Evolutionary conservation across 2,329 filamentous ascomycete species (phyloP).

Genomic region (Phaeosphaeria sp.): DNA sequence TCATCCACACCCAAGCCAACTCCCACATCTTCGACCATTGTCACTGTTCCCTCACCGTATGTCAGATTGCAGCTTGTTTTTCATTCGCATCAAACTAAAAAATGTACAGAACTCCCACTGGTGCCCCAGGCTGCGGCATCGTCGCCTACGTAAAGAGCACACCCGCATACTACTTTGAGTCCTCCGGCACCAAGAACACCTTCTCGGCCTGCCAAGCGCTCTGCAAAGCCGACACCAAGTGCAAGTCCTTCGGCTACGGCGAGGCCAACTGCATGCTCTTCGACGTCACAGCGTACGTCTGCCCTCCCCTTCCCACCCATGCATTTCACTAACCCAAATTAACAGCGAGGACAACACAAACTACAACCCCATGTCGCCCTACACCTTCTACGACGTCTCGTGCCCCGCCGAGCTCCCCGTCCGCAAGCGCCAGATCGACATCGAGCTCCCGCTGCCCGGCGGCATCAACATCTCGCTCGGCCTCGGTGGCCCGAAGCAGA

Average conservation of each 20-base stretch:
- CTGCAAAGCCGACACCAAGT: constrained; percentile 41
- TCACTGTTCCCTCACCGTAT: constrained; percentile 31
- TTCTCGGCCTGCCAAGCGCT: constrained; percentile 36
- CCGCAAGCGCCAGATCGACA: constrained; percentile 32
- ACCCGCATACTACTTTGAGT: constrained; percentile 43
- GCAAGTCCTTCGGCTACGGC: constrained; percentile 42
- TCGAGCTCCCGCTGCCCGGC: constrained; percentile 10
- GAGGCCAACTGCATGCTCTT: constrained; percentile 45
- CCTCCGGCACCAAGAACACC: constrained; percentile 42
- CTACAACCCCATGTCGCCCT: constrained; percentile 42
- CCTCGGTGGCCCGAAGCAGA: constrained; percentile 19
- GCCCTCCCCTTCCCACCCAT: neutral
- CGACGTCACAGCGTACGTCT: constrained; percentile 36
- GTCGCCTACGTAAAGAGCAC: constrained; percentile 41
- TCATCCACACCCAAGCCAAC: constrained; percentile 10
- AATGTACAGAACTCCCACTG: constrained; percentile 22
- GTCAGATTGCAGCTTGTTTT: constrained; percentile 3
- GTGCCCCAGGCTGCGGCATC: constrained; percentile 31
- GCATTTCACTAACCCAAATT: neutral
- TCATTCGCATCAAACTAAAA: constrained; percentile 4
- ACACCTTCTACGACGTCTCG: constrained; percentile 40
- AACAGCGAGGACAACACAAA: constrained; percentile 38
- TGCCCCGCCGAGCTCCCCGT: constrained; percentile 40
- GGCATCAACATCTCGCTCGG: constrained; percentile 35
- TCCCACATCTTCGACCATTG: constrained; percentile 17